phyloP scores from a whole-genome alignment of 179 eudicot genomes.

The Amaranthus tricolor region DNA sequence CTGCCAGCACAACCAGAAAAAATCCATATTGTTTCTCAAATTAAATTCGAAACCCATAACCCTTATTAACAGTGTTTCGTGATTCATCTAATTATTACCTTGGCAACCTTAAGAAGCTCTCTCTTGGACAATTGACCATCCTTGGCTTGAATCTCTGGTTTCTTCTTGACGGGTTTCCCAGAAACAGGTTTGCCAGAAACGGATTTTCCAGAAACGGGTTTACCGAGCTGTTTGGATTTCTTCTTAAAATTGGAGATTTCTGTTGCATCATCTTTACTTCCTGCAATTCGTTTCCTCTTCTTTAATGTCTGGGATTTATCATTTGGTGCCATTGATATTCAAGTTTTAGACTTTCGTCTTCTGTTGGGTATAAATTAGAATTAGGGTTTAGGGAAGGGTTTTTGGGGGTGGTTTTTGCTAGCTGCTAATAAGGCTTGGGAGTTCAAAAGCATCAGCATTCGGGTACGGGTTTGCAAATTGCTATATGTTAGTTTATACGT shows the following conservation, averaged over 20 bases:
- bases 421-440: no score
- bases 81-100: slow-evolving; percentile 17
- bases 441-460: no score
- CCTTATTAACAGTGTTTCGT: no score
- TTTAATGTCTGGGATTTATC: slow-evolving; percentile 27
- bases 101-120: slow-evolving; percentile 21
- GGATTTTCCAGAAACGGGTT: neutral
- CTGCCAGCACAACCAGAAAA: neutral
- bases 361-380: no score
- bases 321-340: slow-evolving; percentile 30
- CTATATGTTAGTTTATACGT: no score
- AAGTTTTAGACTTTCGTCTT: neutral
- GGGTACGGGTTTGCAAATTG: no score
- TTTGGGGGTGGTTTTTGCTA: slow-evolving; percentile 4
- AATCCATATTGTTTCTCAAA: neutral
- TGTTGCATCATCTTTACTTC: slow-evolving; percentile 23
- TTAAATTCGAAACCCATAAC: neutral
- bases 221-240: slow-evolving; percentile 34
- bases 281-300: slow-evolving; percentile 45
- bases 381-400: slow-evolving; percentile 28
- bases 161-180: slow-evolving; percentile 17
- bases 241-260: slow-evolving; percentile 26
- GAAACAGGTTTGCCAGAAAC: neutral
- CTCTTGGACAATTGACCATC: slow-evolving; percentile 18
- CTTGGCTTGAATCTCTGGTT: neutral